Conservation (phyloP, 1,284 basidiomycete genomes). For the Heliocybe sulcata region DNA sequence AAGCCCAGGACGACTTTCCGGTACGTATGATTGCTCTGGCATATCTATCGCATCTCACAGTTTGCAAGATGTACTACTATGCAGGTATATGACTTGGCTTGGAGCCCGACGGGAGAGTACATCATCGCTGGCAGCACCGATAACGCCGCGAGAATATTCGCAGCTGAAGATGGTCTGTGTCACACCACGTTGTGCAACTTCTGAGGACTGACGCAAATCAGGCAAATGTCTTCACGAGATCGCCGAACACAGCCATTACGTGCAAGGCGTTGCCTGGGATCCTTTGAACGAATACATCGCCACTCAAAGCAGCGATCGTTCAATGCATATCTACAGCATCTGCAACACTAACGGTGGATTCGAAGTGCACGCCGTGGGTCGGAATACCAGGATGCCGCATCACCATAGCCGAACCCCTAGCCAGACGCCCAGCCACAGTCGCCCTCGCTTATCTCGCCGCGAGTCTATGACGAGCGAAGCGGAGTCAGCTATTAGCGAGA, state of each 20-base stretch:
- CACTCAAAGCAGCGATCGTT: slow-evolving; percentile 88
- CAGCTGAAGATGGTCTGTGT: slow-evolving; percentile 61
- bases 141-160: slow-evolving; percentile 87
- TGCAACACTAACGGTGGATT: slow-evolving; percentile 71
- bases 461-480: slow-evolving; percentile 73
- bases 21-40: slow-evolving; percentile 30
- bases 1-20: slow-evolving; percentile 85
- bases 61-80: slow-evolving; percentile 67
- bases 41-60: slow-evolving; percentile 1
- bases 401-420: slow-evolving; percentile 63
- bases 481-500: slow-evolving; percentile 40
- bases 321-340: slow-evolving; percentile 85
- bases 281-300: slow-evolving; percentile 93
- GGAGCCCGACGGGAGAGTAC: slow-evolving; percentile 94
- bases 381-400: slow-evolving; percentile 68
- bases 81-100: slow-evolving; percentile 96
- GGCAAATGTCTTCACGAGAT: slow-evolving; percentile 80
- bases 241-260: slow-evolving; percentile 89
- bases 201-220: slow-evolving; percentile 19
- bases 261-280: slow-evolving; percentile 97
- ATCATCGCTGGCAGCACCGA: slow-evolving; percentile 95
- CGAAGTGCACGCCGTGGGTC: slow-evolving; percentile 81
- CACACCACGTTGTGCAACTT: slow-evolving; percentile 6
- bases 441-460: slow-evolving; percentile 54
- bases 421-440: slow-evolving; percentile 46